Base-by-base conservation (phyloP, 2,329 filamentous ascomycete genomes). In the Clarireedia paspali region DNA sequence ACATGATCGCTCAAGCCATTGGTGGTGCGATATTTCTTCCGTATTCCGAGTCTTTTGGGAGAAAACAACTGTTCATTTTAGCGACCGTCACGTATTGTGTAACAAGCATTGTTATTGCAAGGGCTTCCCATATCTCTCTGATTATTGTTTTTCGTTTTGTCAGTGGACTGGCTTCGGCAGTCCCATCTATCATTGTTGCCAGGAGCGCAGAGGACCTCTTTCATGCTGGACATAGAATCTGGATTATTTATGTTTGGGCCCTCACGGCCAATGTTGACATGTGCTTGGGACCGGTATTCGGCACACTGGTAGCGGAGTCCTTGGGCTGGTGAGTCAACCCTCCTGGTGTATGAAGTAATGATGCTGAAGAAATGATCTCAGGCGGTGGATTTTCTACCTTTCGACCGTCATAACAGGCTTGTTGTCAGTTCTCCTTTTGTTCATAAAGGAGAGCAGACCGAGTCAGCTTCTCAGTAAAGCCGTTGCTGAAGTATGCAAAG, bases 151-250 rank as follows among this genome's bases (percentile, higher is more conserved):
- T 74, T 27, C 69, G 77, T 6, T 69, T 76, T 36, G 20, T 74
- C 5, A 71, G 72, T 2, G 77, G 77, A 0, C 59, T 76, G 6
- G 63, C 75, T 9, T 77, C 76, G 0, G 74, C 76, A 5, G 71
- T 77, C 10, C 76, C 76, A 0, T 71, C 74, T 0, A 73, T 75
- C 27, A 74, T 78, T 6, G 71, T 74, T 7, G 70, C 73, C 0
- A 75, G 77, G 2, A 75, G 72, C 48, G 70, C 78, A 38, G 76
- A 79, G 57, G 75, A 79, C 57, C 71, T 79, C 63, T 78, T 72
- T 66, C 73, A 76, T 57, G 69, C 70, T 2, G 68, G 69, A 53
- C 67, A 67, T 23, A 69, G 76, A 10, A 71, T 77, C 9, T 78
- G 74, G 75, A 63, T 75, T 12, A 68, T 78, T 15, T 73, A 73